Percentiles rank a stretch among this genome's conserved stretches.
These are phyloP conservation scores for Neobulgaria alba DNA, from an alignment of 2,329 filamentous ascomycete species.

Conservation along the genomic window DNA sequence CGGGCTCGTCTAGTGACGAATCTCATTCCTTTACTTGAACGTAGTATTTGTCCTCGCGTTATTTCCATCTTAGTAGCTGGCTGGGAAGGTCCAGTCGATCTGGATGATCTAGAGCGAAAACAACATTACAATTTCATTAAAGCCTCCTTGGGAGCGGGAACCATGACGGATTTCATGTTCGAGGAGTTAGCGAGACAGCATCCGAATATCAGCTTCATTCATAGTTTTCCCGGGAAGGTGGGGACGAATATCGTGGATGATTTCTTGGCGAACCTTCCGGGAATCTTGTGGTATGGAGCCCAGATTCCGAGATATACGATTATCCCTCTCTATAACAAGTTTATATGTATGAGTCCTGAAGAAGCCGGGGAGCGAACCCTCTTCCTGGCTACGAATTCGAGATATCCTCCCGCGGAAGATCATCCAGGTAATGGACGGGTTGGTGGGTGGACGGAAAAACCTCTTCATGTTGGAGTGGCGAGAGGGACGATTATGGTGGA, in stretches of 20 bases:
- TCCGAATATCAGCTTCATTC: constrained; percentile 33
- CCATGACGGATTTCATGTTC: constrained; percentile 39
- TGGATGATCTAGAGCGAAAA: constrained; percentile 34
- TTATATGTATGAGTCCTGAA: constrained; percentile 17
- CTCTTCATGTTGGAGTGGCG: constrained; percentile 9
- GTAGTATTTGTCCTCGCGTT: constrained; percentile 39
- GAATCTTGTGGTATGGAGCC: constrained; percentile 12
- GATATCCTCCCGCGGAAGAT: constrained; percentile 20
- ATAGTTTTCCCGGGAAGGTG: constrained; percentile 29
- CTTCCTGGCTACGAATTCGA: constrained; percentile 30
- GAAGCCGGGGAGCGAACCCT: constrained; percentile 30
- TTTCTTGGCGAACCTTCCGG: constrained; percentile 11
- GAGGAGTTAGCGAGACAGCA: constrained; percentile 37
- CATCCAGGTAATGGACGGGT: not conserved
- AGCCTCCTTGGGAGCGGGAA: constrained; percentile 36
- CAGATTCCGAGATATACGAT: constrained; percentile 9
- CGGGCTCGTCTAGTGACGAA: constrained; percentile 46
- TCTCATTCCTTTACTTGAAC: constrained; percentile 45
- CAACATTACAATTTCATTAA: constrained; percentile 28
- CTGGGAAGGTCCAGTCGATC: constrained; percentile 39
- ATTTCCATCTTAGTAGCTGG: constrained; percentile 42
- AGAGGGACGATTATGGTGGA: constrained; percentile 24
- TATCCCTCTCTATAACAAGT: constrained; percentile 19
- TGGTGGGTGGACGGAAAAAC: constrained; percentile 5
- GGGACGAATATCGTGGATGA: constrained; percentile 25